Percentiles rank a stretch among this genome's conserved stretches.
phyloP scores from a whole-genome alignment of 1,284 basidiomycete genomes.

The Coniferiporia sulphurascens region DNA sequence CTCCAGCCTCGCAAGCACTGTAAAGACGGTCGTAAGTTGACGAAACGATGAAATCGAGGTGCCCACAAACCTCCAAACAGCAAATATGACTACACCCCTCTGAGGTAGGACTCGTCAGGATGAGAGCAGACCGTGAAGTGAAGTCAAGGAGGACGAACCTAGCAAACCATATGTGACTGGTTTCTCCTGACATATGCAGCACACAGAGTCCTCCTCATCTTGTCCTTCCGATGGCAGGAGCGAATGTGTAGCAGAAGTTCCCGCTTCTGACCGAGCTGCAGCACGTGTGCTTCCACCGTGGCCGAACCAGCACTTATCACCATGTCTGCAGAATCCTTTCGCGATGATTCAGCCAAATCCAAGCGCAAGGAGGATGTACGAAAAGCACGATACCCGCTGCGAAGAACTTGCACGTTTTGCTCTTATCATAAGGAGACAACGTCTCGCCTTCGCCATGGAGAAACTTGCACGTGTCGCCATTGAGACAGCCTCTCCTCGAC shows the following conservation, averaged over 20 bases:
- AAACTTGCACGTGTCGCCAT: slow-evolving; percentile 66
- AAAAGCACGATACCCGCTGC: slow-evolving; percentile 39
- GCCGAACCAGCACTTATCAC: slow-evolving; percentile 66
- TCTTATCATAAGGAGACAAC: slow-evolving; percentile 62
- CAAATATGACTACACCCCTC: slow-evolving; percentile 70
- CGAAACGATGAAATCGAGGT: not conserved
- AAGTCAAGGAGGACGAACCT: slow-evolving; percentile 33
- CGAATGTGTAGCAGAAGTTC: not conserved
- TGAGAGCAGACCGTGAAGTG: not conserved
- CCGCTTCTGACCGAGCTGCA: slow-evolving; percentile 23
- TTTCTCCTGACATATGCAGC: slow-evolving; percentile 69
- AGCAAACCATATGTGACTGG: slow-evolving; percentile 65
- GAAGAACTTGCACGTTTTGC: slow-evolving; percentile 62
- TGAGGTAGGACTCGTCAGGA: slow-evolving; percentile 26
- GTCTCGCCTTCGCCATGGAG: slow-evolving; percentile 51
- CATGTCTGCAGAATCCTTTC: slow-evolving; percentile 60
- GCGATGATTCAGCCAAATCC: not conserved
- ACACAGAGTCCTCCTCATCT: slow-evolving; percentile 39
- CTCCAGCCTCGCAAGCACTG: slow-evolving; percentile 76
- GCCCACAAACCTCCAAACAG: slow-evolving; percentile 50
- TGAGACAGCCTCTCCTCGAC: slow-evolving; percentile 58
- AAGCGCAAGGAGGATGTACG: not conserved
- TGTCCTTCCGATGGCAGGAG: slow-evolving; percentile 26
- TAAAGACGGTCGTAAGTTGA: not conserved
- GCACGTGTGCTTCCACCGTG: slow-evolving; percentile 35